Conservation (phyloP, 441 rosid species). For the Brassica balearica region DNA sequence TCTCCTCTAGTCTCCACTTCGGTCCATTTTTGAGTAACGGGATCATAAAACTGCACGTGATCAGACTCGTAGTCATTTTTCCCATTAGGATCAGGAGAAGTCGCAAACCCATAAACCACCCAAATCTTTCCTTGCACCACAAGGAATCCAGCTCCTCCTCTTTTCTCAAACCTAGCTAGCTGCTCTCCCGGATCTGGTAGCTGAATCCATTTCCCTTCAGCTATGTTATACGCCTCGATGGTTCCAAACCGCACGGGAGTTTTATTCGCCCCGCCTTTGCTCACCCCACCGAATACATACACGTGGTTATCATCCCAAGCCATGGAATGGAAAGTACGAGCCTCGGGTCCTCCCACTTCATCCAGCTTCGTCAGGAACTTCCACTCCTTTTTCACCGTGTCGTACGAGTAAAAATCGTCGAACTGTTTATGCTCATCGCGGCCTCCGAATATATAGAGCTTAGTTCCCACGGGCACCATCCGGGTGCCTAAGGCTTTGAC, state of each 20-base stretch:
- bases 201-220: slow-evolving; percentile 54
- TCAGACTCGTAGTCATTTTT: slow-evolving; percentile 44
- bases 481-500: slow-evolving; percentile 64
- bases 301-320: slow-evolving; percentile 56
- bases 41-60: slow-evolving; percentile 66
- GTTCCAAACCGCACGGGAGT: slow-evolving; percentile 57
- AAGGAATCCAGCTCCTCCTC: slow-evolving; percentile 71
- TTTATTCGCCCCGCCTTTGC: slow-evolving; percentile 28
- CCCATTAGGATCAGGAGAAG: slow-evolving; percentile 17
- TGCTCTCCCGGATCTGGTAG: slow-evolving; percentile 55
- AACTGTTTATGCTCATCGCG: neutral
- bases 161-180: slow-evolving; percentile 45
- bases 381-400: slow-evolving; percentile 49
- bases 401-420: neutral
- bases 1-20: slow-evolving; percentile 59
- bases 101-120: slow-evolving; percentile 80
- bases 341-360: slow-evolving; percentile 48
- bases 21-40: slow-evolving; percentile 50
- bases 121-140: slow-evolving; percentile 61
- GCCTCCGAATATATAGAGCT: neutral
- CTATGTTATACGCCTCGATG: slow-evolving; percentile 59
- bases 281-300: slow-evolving; percentile 79
- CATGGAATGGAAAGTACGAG: slow-evolving; percentile 74
- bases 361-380: slow-evolving; percentile 55
- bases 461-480: slow-evolving; percentile 45